Evolutionary conservation across 129 eudicot species (phyloP).

Genomic region (Solidago caesia): DNA sequence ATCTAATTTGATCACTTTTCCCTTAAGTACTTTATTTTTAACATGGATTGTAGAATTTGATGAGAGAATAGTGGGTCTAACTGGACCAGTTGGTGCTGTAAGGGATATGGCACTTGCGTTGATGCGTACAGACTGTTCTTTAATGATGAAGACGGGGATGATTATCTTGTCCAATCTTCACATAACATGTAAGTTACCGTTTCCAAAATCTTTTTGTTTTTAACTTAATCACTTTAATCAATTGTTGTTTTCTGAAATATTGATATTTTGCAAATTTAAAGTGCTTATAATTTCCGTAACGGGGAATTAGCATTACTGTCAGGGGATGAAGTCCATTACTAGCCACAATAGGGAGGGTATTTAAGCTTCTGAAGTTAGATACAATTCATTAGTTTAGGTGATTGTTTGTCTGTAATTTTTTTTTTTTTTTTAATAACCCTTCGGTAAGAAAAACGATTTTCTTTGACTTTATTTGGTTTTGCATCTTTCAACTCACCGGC

Average conservation of each 20-base stretch:
- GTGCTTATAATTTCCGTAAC: neutral
- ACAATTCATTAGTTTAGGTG: too few relatives aligned
- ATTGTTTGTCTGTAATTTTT: too few relatives aligned
- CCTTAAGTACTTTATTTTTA: neutral
- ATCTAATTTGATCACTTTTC: neutral
- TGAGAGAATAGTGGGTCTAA: constrained; percentile 73
- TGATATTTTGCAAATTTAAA: neutral
- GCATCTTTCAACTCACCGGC: too few relatives aligned
- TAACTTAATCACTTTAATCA: constrained; percentile 11
- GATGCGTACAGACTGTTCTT: constrained; percentile 77
- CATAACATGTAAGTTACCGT: constrained; percentile 60
- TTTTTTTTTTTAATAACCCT: too few relatives aligned
- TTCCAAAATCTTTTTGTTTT: neutral
- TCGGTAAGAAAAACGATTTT: too few relatives aligned
- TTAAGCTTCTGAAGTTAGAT: too few relatives aligned
- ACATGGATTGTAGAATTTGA: constrained; percentile 66
- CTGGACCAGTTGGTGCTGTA: constrained; percentile 68
- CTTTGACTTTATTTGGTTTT: too few relatives aligned
- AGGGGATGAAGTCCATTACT: too few relatives aligned
- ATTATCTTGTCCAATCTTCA: constrained; percentile 83
- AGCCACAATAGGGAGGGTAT: too few relatives aligned
- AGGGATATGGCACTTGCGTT: constrained; percentile 89
- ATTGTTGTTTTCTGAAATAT: neutral
- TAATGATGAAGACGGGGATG: constrained; percentile 83
- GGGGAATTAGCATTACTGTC: neutral